Percentiles rank a stretch among this genome's conserved stretches.
These are phyloP conservation scores for Colletotrichum musicola DNA, from an alignment of 2,329 filamentous ascomycete genomes.

Conservation along the genomic window DNA sequence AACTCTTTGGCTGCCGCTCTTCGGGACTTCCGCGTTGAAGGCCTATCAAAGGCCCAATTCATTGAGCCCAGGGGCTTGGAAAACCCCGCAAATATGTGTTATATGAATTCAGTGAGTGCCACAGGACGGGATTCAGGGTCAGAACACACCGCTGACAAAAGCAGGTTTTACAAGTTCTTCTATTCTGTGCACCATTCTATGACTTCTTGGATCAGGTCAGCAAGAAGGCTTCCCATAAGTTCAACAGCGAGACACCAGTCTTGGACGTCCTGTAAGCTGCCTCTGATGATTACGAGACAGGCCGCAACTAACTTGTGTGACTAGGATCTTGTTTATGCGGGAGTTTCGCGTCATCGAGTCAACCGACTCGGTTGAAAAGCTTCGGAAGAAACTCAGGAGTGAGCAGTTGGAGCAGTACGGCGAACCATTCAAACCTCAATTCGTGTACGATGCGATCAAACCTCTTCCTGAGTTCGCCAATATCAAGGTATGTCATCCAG, in stretches of 20 bases:
- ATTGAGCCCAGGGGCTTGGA: slow-evolving; percentile 93
- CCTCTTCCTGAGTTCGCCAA: slow-evolving; percentile 88
- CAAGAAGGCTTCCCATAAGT: slow-evolving; percentile 86
- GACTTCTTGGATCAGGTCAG: slow-evolving; percentile 90
- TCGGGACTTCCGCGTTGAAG: slow-evolving; percentile 76
- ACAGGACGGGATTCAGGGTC: no score
- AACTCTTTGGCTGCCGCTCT: slow-evolving; percentile 83
- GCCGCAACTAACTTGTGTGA: slow-evolving; percentile 14
- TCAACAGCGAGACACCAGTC: slow-evolving; percentile 94
- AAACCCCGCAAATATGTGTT: slow-evolving; percentile 99
- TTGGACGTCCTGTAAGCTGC: slow-evolving; percentile 89
- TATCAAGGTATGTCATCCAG: slow-evolving; percentile 78
- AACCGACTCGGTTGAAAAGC: slow-evolving; percentile 78
- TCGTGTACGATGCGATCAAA: slow-evolving; percentile 93
- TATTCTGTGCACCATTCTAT: slow-evolving; percentile 95
- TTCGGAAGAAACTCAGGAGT: slow-evolving; percentile 80
- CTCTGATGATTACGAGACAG: background rate
- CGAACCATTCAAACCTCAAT: slow-evolving; percentile 91
- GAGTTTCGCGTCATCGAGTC: slow-evolving; percentile 91
- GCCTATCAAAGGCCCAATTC: slow-evolving; percentile 78
- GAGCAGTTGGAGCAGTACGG: slow-evolving; percentile 91
- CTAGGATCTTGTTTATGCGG: slow-evolving; percentile 92
- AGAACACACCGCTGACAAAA: background rate
- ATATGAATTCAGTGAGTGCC: slow-evolving; percentile 95
- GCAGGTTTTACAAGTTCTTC: slow-evolving; percentile 92